phyloP scores from a whole-genome alignment of 257 asterid species.

The Penstemon barbatus region DNA sequence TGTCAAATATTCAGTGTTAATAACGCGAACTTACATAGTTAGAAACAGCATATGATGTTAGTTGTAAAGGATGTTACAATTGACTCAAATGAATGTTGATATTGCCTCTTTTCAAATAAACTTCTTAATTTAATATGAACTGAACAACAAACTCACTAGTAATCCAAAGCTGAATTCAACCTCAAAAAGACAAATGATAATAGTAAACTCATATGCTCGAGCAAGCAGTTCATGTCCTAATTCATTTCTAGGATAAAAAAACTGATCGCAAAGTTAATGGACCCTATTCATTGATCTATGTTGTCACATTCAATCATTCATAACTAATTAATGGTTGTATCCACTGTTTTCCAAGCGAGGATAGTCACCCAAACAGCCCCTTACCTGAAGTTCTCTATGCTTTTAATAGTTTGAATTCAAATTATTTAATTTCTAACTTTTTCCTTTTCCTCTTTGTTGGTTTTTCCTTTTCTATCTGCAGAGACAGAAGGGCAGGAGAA shows the following conservation, averaged over 20 bases:
- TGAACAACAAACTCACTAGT: neutral
- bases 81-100: neutral
- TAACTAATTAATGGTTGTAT: neutral
- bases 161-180: conserved; percentile 16
- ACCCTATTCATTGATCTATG: conserved; percentile 3
- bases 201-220: neutral
- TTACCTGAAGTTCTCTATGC: neutral
- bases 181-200: neutral
- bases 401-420: conserved; percentile 5
- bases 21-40: conserved; percentile 7
- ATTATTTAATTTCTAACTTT: neutral
- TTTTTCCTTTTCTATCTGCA: neutral
- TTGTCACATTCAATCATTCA: neutral
- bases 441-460: conserved; percentile 1
- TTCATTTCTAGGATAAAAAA: conserved; percentile 3
- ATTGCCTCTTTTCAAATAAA: conserved; percentile 13
- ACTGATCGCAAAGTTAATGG: neutral
- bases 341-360: neutral
- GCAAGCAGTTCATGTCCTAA: neutral
- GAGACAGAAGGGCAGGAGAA: conserved; percentile 14
- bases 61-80: conserved; percentile 8
- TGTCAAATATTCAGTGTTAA: conserved; percentile 9
- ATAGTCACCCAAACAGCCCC: neutral
- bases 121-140: conserved; percentile 10
- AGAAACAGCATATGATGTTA: neutral